phyloP scores from a whole-genome alignment of 768 basidiomycete genomes.

The Trametes coccinea region DNA sequence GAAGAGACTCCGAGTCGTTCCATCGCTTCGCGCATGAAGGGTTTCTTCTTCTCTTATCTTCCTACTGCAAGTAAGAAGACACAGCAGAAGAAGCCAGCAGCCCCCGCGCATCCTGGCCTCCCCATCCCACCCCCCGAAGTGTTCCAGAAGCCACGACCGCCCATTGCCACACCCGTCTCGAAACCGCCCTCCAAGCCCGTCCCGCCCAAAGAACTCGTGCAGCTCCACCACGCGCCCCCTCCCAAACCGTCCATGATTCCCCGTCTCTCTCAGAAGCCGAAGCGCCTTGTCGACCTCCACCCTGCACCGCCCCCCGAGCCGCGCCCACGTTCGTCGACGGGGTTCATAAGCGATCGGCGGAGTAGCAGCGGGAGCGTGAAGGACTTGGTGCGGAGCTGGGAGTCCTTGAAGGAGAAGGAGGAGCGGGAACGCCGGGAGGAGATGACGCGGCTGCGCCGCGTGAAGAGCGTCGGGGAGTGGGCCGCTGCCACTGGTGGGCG shows the following conservation, averaged over 20 bases:
- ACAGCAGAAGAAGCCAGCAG: constrained; percentile 25
- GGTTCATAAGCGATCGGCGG: constrained; percentile 42
- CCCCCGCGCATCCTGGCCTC: constrained; percentile 41
- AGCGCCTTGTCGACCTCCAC: constrained; percentile 55
- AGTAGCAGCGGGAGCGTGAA: constrained; percentile 73
- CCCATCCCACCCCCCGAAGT: constrained; percentile 58
- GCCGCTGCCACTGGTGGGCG: constrained; percentile 19
- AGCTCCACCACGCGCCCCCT: constrained; percentile 54
- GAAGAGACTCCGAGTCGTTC: constrained; percentile 34
- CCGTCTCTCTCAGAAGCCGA: constrained; percentile 34
- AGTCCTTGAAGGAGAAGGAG: constrained; percentile 42
- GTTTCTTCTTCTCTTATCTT: constrained; percentile 62
- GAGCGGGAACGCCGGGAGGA: constrained; percentile 31
- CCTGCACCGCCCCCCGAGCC: constrained; percentile 43
- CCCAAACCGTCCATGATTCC: constrained; percentile 46
- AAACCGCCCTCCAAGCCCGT: constrained; percentile 45
- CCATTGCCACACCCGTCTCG: constrained; percentile 59
- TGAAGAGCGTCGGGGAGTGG: constrained; percentile 39
- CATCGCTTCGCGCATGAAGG: constrained; percentile 53
- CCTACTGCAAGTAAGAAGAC: constrained; percentile 48
- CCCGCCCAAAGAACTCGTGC: constrained; percentile 66
- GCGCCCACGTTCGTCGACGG: constrained; percentile 23
- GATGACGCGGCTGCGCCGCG: constrained; percentile 27
- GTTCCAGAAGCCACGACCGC: constrained; percentile 50
- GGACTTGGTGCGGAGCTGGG: constrained; percentile 67